Evolutionary conservation across 2,329 filamentous ascomycete genomes (phyloP).

Genomic region (Dichotomopilus funicola): DNA sequence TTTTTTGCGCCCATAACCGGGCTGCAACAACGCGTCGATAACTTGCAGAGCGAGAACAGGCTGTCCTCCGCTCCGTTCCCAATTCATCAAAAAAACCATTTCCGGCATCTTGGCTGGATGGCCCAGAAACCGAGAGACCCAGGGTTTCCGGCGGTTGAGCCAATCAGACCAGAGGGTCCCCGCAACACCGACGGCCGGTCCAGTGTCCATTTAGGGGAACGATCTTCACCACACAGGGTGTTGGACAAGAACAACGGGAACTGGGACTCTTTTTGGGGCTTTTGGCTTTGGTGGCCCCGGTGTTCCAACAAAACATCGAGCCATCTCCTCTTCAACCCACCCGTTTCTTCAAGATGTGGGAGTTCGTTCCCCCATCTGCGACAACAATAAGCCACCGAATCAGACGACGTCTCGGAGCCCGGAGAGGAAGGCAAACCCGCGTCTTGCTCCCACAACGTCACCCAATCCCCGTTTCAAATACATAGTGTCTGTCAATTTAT

Average conservation of each 20-base stretch:
- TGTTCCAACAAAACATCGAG: too few species aligned
- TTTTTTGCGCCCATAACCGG: too few species aligned
- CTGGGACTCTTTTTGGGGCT: background rate
- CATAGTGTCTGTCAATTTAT: slow-evolving; percentile 13
- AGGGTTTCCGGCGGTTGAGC: slow-evolving; percentile 3
- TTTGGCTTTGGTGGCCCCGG: background rate
- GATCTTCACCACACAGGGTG: slow-evolving; percentile 1
- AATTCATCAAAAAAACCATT: slow-evolving; percentile 7
- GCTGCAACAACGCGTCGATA: background rate
- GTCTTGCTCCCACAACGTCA: slow-evolving; percentile 6
- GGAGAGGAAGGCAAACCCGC: background rate
- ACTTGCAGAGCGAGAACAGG: background rate
- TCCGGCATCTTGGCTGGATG: background rate
- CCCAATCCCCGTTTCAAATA: slow-evolving; percentile 13
- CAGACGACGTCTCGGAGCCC: slow-evolving; percentile 2
- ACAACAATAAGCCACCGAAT: slow-evolving; percentile 1
- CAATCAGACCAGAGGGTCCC: slow-evolving; percentile 14
- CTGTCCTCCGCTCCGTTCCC: slow-evolving; percentile 14
- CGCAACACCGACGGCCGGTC: background rate
- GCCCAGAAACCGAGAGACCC: background rate
- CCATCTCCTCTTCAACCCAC: too few species aligned
- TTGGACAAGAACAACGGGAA: background rate
- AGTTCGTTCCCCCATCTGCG: too few species aligned
- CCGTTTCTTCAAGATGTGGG: too few species aligned
- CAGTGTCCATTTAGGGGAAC: background rate